phyloP scores from a whole-genome alignment of 169 alveolate species.

The Perkinsus olseni region DNA sequence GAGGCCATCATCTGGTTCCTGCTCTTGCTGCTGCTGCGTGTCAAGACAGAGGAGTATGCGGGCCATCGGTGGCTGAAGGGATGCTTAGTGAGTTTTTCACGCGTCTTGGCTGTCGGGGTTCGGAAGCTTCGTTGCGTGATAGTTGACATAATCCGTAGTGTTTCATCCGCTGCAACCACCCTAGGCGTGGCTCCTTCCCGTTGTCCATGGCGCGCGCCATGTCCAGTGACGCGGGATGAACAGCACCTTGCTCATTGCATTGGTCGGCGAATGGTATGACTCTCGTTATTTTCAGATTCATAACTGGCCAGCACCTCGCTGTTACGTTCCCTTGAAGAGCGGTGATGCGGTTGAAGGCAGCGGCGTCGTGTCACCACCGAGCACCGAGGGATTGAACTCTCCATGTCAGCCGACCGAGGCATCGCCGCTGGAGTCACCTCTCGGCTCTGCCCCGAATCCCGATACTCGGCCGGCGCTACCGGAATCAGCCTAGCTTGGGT shows the following conservation, averaged over 20 bases:
- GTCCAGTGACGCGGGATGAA: no score
- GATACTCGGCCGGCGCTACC: no score
- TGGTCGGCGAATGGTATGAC: background rate
- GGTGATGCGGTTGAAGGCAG: background rate
- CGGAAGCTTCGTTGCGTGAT: no score
- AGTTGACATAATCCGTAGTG: no score
- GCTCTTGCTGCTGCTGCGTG: background rate
- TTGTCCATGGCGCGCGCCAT: no score
- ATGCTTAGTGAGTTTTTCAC: no score
- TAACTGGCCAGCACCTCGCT: background rate
- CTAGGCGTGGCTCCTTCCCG: no score
- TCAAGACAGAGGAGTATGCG: background rate
- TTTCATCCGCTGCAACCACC: no score
- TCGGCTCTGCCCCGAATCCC: no score
- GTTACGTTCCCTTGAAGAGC: background rate
- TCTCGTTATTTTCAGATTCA: background rate
- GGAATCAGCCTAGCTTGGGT: no score
- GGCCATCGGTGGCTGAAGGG: background rate
- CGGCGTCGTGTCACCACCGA: background rate
- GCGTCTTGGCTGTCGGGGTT: no score
- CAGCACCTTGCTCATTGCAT: no score
- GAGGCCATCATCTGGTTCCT: background rate
- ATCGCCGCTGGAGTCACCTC: background rate
- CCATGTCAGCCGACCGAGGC: background rate
- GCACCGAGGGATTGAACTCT: background rate